These are phyloP conservation scores for Tetrapyrgos nigripes DNA, from an alignment of 1,284 basidiomycete species.

Conservation along the genomic window DNA sequence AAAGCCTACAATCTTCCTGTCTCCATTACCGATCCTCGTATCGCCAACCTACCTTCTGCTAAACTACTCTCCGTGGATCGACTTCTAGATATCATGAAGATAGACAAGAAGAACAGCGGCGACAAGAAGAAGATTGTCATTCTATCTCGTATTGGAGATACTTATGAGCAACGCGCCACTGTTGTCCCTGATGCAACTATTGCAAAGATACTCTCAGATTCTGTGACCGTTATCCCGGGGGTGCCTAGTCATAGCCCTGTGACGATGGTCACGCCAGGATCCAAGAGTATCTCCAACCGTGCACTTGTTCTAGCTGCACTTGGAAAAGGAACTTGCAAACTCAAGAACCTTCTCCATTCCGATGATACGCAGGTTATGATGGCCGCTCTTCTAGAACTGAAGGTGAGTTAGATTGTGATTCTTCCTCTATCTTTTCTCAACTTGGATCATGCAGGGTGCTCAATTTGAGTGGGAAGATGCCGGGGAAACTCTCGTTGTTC, in stretches of 20 bases:
- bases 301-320: slow-evolving; percentile 95
- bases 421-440: slow-evolving; percentile 2
- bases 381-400: slow-evolving; percentile 87
- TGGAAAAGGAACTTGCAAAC: slow-evolving; percentile 85
- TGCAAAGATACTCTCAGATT: slow-evolving; percentile 79
- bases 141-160: slow-evolving; percentile 89
- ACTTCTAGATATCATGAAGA: slow-evolving; percentile 90
- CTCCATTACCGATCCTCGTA: slow-evolving; percentile 77
- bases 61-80: slow-evolving; percentile 80
- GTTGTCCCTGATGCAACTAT: slow-evolving; percentile 85
- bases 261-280: slow-evolving; percentile 92
- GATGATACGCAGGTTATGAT: slow-evolving; percentile 99
- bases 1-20: slow-evolving; percentile 90
- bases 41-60: slow-evolving; percentile 74
- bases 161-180: slow-evolving; percentile 92
- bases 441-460: slow-evolving; percentile 68
- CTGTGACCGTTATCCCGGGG: slow-evolving; percentile 76
- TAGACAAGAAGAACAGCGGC: slow-evolving; percentile 99
- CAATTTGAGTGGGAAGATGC: slow-evolving; percentile 88
- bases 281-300: slow-evolving; percentile 97
- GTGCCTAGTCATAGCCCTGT: slow-evolving; percentile 73
- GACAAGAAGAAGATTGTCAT: slow-evolving; percentile 93
- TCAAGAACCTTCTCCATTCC: slow-evolving; percentile 93
- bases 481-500: slow-evolving; percentile 89
- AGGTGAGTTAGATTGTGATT: slow-evolving; percentile 52